Base-by-base conservation (phyloP, 2,329 filamentous ascomycete species). In the Akanthomyces dipterigenus region DNA sequence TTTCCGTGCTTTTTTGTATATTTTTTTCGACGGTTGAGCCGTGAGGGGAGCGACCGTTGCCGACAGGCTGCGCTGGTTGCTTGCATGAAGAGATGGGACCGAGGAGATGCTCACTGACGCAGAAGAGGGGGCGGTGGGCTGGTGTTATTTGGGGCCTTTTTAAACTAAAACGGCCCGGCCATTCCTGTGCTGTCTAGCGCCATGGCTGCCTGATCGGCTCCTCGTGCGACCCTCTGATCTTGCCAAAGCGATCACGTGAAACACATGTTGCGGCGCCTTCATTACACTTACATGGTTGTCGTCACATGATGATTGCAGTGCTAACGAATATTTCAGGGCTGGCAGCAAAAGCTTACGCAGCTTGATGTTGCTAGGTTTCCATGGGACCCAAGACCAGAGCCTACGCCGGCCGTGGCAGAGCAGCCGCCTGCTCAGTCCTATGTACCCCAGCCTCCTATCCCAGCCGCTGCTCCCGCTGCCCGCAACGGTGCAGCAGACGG, bases 331-430 rank as follows among this genome's bases (percentile, higher is more conserved):
- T 46, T 60, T 51, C 69, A 98, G 93, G 90, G 88, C 77, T 99
- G 95, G 95, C 93, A 98, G 80, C 82, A 88, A 69, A 97, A 96
- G 76, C 82, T 99, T 40, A 89, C 93, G 1, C 86, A 87, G 67
- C 86, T 96, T 66, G 86, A 89, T 66, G 88, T 98, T 64, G 95
- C 95, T 63, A 80, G 85, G 62, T 97, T 98, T 73, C 93, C 95
- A 12, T 99, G 95, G 95, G 95, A 99, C 72, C 93, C 95, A 48
- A 88, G 89, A 71, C 88, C 89, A 55, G 87, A 89, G 57, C 82
- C 84, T 72, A 65, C 77, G 67, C 68, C 79, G 69, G 70, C 80
- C 68, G 69, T 74, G 62, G 71, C 77, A 61, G 58, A 61, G 18
- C 74, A 74, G 55, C 75, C 66, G 20, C 71, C 22, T 65, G 26